Evolutionary conservation across 345 rosid species (phyloP).

Genomic region (Punica granatum): DNA sequence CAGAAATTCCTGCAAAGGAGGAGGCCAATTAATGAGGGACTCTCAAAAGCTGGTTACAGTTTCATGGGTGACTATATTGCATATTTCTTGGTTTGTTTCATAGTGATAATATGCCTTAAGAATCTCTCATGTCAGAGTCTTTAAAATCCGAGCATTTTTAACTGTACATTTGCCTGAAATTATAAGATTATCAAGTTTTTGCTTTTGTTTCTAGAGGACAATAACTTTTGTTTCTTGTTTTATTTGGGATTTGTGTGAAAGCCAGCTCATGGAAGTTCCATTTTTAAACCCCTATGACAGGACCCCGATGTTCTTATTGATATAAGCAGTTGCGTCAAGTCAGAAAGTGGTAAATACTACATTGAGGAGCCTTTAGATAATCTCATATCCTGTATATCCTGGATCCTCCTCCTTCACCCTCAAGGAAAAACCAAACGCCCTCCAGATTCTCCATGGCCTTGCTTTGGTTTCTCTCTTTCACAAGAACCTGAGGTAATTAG

Average conservation of each 20-base stretch:
- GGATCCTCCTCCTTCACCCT: constrained; percentile 64
- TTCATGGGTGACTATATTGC: neutral
- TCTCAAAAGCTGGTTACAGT: neutral
- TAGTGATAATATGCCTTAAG: neutral
- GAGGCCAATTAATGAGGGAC: neutral
- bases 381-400: constrained; percentile 63
- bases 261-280: neutral
- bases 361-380: constrained; percentile 72
- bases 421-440: constrained; percentile 31
- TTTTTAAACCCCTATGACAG: constrained; percentile 19
- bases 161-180: neutral
- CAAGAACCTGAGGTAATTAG: constrained; percentile 67
- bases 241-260: neutral
- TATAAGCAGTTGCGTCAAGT: constrained; percentile 43
- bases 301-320: constrained; percentile 46
- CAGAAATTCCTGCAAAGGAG: no score
- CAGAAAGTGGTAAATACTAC: constrained; percentile 37
- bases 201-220: neutral
- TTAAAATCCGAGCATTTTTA: neutral
- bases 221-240: neutral
- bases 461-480: constrained; percentile 80
- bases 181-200: neutral
- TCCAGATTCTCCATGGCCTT: constrained; percentile 42
- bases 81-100: neutral
- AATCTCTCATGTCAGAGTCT: neutral